Evolutionary conservation across 176 grass and related monocot genomes (phyloP).

Genomic region (Oryza rufipogon): DNA sequence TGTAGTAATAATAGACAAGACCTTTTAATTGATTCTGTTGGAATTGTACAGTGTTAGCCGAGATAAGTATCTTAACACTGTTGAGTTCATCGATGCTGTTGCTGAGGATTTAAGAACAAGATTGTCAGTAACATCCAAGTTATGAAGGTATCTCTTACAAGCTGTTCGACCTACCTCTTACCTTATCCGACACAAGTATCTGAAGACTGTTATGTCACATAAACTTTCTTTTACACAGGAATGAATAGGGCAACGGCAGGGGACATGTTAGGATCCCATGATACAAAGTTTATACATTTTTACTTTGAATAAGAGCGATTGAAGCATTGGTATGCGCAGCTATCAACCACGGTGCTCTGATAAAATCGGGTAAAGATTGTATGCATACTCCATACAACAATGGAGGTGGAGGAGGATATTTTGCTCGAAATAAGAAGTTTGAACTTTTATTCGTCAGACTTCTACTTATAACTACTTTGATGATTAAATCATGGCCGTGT

Average conservation of each 20-base stretch:
- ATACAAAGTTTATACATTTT: background rate
- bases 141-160: slow-evolving; percentile 39
- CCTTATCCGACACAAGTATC: background rate
- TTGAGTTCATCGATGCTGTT: slow-evolving; percentile 67
- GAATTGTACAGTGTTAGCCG: too few species aligned
- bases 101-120: slow-evolving; percentile 56
- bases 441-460: background rate
- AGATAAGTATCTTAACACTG: slow-evolving; percentile 48
- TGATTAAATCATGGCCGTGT: background rate
- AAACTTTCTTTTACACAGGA: background rate
- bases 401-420: too few species aligned
- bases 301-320: background rate
- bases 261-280: background rate
- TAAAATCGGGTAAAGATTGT: background rate
- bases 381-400: background rate
- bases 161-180: background rate
- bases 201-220: slow-evolving; percentile 20
- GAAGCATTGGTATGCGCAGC: background rate
- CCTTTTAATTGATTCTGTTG: too few species aligned
- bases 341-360: background rate
- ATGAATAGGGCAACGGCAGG: background rate
- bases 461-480: background rate
- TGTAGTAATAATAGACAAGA: too few species aligned
- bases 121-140: slow-evolving; percentile 48
- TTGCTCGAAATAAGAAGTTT: background rate